These are phyloP conservation scores for Yarrowia phangngaensis DNA, from an alignment of 805 yeast genomes.

Conservation along the genomic window DNA sequence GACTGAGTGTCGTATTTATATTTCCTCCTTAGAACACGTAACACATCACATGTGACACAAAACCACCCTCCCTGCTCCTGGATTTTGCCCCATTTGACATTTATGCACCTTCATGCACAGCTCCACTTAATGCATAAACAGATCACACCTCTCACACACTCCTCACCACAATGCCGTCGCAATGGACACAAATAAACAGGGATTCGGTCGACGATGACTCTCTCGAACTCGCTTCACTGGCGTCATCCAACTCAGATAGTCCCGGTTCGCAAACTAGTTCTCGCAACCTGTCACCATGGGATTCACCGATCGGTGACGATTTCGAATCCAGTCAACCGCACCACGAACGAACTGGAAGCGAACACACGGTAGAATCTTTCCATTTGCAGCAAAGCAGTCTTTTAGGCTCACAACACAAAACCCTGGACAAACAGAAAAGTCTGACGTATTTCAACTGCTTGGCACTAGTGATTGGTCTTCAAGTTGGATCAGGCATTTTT, in stretches of 20 bases:
- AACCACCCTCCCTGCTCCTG: too few relatives aligned
- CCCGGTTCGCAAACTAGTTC: constrained; percentile 27
- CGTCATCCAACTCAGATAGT: constrained; percentile 34
- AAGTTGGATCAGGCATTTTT: constrained; percentile 46
- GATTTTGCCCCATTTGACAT: too few relatives aligned
- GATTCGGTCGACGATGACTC: constrained; percentile 32
- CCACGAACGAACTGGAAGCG: constrained; percentile 26
- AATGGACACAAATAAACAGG: constrained; percentile 25
- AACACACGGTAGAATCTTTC: constrained; percentile 31
- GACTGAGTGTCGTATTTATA: too few relatives aligned
- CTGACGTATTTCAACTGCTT: constrained; percentile 40
- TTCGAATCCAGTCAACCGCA: constrained; percentile 29
- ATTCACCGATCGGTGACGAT: constrained; percentile 29
- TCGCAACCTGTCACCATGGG: constrained; percentile 33
- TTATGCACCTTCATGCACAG: too few relatives aligned
- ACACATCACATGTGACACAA: too few relatives aligned
- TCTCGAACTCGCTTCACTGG: constrained; percentile 38
- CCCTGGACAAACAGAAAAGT: constrained; percentile 36
- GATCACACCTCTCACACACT: neutral
- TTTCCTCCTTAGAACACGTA: too few relatives aligned
- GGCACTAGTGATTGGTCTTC: constrained; percentile 43
- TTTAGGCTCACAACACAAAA: constrained; percentile 27
- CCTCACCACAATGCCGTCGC: constrained; percentile 12
- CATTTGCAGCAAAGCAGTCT: constrained; percentile 33
- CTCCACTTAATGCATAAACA: neutral